Conservation (phyloP, 768 basidiomycete genomes). For the Ramaria sp. region DNA sequence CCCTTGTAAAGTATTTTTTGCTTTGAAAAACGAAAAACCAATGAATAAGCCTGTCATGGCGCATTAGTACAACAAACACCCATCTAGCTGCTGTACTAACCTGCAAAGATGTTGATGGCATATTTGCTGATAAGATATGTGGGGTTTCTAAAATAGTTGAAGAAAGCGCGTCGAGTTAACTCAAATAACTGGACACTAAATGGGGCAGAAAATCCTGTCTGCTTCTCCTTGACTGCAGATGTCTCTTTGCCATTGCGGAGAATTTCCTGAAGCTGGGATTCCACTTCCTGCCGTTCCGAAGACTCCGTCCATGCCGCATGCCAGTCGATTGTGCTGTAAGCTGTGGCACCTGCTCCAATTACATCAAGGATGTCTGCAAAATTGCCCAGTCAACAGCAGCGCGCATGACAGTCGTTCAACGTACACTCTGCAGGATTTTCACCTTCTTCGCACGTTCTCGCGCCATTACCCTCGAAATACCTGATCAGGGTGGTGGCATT, state of each 20-base stretch:
- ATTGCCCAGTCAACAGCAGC: background rate
- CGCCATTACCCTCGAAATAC: conserved; percentile 72
- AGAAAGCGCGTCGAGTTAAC: conserved; percentile 33
- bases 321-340: conserved; percentile 47
- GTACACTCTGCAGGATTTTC: conserved; percentile 65
- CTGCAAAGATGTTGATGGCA: conserved; percentile 13
- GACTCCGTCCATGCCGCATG: conserved; percentile 46
- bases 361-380: conserved; percentile 42
- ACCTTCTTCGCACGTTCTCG: conserved; percentile 42
- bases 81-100: background rate
- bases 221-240: conserved; percentile 20
- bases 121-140: conserved; percentile 45
- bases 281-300: conserved; percentile 39
- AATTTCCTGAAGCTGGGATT: conserved; percentile 36
- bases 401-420: conserved; percentile 11
- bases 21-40: conserved; percentile 52
- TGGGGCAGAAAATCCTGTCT: conserved; percentile 39
- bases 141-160: conserved; percentile 44
- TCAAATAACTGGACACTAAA: conserved; percentile 38
- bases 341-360: conserved; percentile 65
- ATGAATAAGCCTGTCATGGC: conserved; percentile 23
- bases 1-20: conserved; percentile 42
- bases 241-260: conserved; percentile 22
- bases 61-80: conserved; percentile 16
- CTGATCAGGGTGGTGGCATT: conserved; percentile 49